Evolutionary conservation across 345 rosid species (phyloP).

Genomic region (Aquilaria sinensis): DNA sequence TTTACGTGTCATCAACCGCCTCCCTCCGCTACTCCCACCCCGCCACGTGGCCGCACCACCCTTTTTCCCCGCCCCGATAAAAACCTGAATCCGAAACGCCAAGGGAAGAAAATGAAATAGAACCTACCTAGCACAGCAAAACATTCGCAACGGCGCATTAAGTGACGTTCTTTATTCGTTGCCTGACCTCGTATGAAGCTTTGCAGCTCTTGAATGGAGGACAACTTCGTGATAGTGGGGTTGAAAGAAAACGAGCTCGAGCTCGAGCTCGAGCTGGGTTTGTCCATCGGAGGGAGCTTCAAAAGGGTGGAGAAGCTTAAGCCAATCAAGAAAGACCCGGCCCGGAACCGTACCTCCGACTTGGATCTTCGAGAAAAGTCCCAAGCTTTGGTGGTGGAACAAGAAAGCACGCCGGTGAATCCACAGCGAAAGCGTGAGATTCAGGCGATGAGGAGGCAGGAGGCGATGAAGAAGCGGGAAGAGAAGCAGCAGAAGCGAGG

Average conservation of each 20-base stretch:
- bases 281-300: slow-evolving; percentile 52
- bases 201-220: slow-evolving; percentile 7
- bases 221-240: slow-evolving; percentile 21
- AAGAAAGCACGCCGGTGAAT: slow-evolving; percentile 7
- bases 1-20: slow-evolving; percentile 31
- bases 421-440: slow-evolving; percentile 24
- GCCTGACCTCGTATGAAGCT: not conserved
- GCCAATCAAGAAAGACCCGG: slow-evolving; percentile 11
- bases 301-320: slow-evolving; percentile 23
- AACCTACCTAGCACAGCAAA: not conserved
- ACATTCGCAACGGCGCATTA: not conserved
- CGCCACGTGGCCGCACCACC: slow-evolving; percentile 36
- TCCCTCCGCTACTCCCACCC: slow-evolving; percentile 9
- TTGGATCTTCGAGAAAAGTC: not conserved
- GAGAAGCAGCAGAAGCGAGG: slow-evolving; percentile 28
- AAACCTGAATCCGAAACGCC: slow-evolving; percentile 6
- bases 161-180: not conserved
- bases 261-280: slow-evolving; percentile 53
- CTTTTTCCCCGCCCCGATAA: slow-evolving; percentile 5
- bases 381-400: not conserved
- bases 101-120: not conserved
- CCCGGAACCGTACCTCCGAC: not conserved
- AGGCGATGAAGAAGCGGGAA: slow-evolving; percentile 42
- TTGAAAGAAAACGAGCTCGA: slow-evolving; percentile 31
- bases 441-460: slow-evolving; percentile 33